Evolutionary conservation across 2,329 filamentous ascomycete genomes (phyloP), one percentile per base, ranked within the genome.

Genomic region (Plectosphaerella cucumerina): DNA sequence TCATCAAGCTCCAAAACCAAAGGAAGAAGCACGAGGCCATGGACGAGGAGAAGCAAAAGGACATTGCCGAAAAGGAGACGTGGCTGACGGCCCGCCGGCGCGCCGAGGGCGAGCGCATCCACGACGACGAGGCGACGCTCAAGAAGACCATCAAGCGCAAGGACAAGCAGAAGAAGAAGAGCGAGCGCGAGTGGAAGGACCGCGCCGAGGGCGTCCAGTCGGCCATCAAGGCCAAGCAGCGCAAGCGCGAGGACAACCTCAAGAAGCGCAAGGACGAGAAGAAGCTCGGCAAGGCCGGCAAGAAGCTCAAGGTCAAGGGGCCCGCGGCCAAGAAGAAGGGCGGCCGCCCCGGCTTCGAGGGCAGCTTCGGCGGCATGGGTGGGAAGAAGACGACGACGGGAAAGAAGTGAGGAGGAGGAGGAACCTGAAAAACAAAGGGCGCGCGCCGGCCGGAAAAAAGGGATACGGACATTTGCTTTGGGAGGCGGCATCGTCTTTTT

Each of bases 121-220:
- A 84, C 53, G 91, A 97, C 63, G 90, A 96, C 66, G 90, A 90
- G 56, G 84, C 81, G 44, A 72, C 96, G 51, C 78, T 99, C 23
- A 97, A 96, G 78, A 97, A 96, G 77, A 89, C 92, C 0, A 76
- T 97, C 58, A 97, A 97, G 80, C 85, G 93, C 59, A 95, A 96
- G 74, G 90, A 97, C 62, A 84, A 86, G 59, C 76, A 81, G 48
- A 97, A 97, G 82, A 87, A 86, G 71, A 96, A 94, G 82, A 95
- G 89, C 65, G 90, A 90, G 67, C 86, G 87, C 65, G 90, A 94
- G 64, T 97, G 94, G 89, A 80, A 74, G 44, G 87, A 90, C 51
- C 79, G 89, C 46, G 72, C 82, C 37, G 82, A 87, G 23, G 86
- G 85, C 26, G 84, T 97, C 46, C 80, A 82, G 58, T 87, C 88